Evolutionary conservation across 257 asterid species (phyloP).

Genomic region (Ilex asprella): DNA sequence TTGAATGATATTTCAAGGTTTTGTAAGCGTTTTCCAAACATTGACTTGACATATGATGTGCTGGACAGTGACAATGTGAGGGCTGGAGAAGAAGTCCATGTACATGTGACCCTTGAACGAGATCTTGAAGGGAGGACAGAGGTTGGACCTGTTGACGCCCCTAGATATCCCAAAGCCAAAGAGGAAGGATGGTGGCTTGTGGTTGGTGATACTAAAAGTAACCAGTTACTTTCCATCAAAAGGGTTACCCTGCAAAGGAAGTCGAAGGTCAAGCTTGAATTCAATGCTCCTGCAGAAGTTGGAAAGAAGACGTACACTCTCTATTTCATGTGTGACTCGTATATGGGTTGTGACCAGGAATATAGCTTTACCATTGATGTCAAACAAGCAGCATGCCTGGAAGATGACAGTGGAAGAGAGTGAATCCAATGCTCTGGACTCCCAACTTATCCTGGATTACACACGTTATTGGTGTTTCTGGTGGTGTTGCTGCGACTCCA

Average conservation of each 20-base stretch:
- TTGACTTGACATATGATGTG: conserved; percentile 41
- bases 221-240: conserved; percentile 50
- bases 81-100: conserved; percentile 33
- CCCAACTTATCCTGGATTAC: too few species aligned
- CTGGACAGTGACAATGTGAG: conserved; percentile 21
- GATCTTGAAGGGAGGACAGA: conserved; percentile 50
- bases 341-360: conserved; percentile 58
- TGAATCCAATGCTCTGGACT: background rate
- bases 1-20: conserved; percentile 49
- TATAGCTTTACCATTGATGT: conserved; percentile 41
- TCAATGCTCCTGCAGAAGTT: conserved; percentile 42
- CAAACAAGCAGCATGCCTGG: conserved; percentile 25
- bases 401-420: conserved; percentile 21
- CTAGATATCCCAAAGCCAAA: conserved; percentile 44
- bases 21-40: conserved; percentile 53
- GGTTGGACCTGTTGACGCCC: conserved; percentile 55
- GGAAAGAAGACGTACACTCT: conserved; percentile 41
- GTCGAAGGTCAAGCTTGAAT: conserved; percentile 50
- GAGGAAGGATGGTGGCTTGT: conserved; percentile 68
- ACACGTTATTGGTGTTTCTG: too few species aligned
- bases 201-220: conserved; percentile 49
- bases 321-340: conserved; percentile 60
- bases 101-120: conserved; percentile 40
- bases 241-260: conserved; percentile 50
- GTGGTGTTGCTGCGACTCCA: too few species aligned